Evolutionary conservation across 176 grass and related monocot genomes (phyloP), one percentile per base, ranked within the genome.

Genomic region (Phragmites australis): DNA sequence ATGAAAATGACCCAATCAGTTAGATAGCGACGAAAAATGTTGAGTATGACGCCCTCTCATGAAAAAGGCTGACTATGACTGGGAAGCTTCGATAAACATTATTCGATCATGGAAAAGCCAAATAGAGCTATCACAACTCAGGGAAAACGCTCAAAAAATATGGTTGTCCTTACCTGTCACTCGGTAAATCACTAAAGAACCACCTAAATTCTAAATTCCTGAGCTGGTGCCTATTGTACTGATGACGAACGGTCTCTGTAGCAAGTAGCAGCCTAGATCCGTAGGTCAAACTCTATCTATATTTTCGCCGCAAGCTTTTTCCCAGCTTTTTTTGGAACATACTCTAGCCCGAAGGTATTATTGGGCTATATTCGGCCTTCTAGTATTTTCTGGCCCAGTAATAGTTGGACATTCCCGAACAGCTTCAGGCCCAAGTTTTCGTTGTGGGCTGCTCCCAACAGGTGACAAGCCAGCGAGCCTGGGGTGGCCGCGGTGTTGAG

Each of bases 91-190:
- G 2, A 8, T 49, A 14, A 17, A 68, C 54, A 60, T 26, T 27
- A 25, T 22, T 17, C 15, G 17, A 16, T 8, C 27, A 47, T 72
- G 66, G 19, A 82, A 62, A 72, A 16, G 7, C 42, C 40, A 27
- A 17, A 27, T 25, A 68, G 47, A 77, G 63, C 63, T 37, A 59
- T 46, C 49, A 47, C 23, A 67, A 68, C 52, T n/a, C 30, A 14
- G 50, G 8, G 21, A 10, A 44, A 37, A 47, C 26, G 22, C 19
- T 68, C 26, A 76, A 57, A 76, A 49, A 27, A n/a, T n/a, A 58
- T 27, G 41, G 63, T 26, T 57, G 49, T 32, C 39, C 27, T 73
- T 37, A 48, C 62, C 41, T 84, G 50, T 51, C 73, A 29, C 63
- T 29, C n/a, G 66, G 51, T 21, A 69, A 76, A 75, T 31, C 60